Conservation (phyloP, 1,284 basidiomycete genomes). For the Amylostereum areolatum region DNA sequence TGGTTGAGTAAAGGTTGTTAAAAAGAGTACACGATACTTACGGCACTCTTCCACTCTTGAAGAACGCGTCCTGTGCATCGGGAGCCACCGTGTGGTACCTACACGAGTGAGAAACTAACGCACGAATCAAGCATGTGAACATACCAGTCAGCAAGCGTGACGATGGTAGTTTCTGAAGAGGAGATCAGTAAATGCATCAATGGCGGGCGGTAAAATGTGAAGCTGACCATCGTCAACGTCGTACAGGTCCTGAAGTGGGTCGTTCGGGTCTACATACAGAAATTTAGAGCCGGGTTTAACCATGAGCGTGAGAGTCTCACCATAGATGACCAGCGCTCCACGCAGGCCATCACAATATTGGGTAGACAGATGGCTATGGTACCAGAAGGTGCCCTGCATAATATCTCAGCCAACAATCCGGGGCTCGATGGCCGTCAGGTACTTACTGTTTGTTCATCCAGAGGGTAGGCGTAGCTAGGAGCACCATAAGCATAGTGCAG, state of each 20-base stretch:
- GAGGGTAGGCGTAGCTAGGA: slow-evolving; percentile 17
- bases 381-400: slow-evolving; percentile 11
- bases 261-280: slow-evolving; percentile 25
- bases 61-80: not conserved
- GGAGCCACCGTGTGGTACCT: slow-evolving; percentile 25
- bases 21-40: slow-evolving; percentile 2
- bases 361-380: slow-evolving; percentile 29
- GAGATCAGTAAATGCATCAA: not conserved
- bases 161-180: slow-evolving; percentile 27
- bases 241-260: slow-evolving; percentile 31
- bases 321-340: slow-evolving; percentile 33
- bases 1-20: not conserved
- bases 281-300: not conserved
- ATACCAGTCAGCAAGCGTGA: slow-evolving; percentile 34
- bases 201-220: not conserved
- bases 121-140: slow-evolving; percentile 7
- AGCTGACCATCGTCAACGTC: slow-evolving; percentile 34
- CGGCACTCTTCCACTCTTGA: slow-evolving; percentile 21
- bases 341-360: slow-evolving; percentile 1
- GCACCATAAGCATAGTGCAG: too few relatives aligned
- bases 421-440: slow-evolving; percentile 14
- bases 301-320: not conserved
- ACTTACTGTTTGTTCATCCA: slow-evolving; percentile 23
- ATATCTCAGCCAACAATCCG: slow-evolving; percentile 3
- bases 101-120: not conserved